Base-by-base conservation (phyloP, 2,329 filamentous ascomycete genomes). In the Tolypocladium tropicale region DNA sequence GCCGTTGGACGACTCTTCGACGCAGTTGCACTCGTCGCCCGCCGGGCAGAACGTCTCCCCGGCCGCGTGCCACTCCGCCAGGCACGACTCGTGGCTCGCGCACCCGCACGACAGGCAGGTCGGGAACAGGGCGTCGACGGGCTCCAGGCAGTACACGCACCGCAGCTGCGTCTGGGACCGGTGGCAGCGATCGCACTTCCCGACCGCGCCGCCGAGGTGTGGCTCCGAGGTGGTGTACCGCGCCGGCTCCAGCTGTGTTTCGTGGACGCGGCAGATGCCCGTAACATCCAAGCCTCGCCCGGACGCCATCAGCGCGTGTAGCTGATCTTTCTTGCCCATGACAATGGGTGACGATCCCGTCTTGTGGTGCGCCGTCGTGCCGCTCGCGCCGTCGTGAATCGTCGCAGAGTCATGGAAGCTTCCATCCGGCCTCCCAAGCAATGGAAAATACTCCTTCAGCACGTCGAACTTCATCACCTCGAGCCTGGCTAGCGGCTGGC, bases 381-480 rank as follows among this genome's bases (percentile, higher is more conserved):
- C 68, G 43, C 70, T 71, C 39, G 65, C 65, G 49, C 64, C 73
- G n/a, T 75, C 74, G 36, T 70, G 70, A 23, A 72, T 65, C 48
- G 70, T 72, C 54, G 70, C 62, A 10, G 70, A 67, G 18, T 73
- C 70, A 49, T 71, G 66, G 51, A 70, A 68, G 58, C 66, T 70
- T 48, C 62, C 64, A 25, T 71, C 68, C 4, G 59, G 56, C 33
- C 65, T 67, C 1, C 66, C 63, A 6, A 46, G 60, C 25, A 55
- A 66, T 62, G 51, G 62, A 52, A 21, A 21, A 6, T 78, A 75
- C 30, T 80, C 78, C 55, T 79, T 79, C 41, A 87, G 71, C 4
- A 82, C 77, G 59, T 86, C 86, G 64, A 87, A 88, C 64, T 88
- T 88, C 70, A 88, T 76, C 32, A 88, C 79, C 65, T 88, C 85